Base-by-base conservation (phyloP, 106 monocot genomes). In the Alisma plantagoaquatica region DNA sequence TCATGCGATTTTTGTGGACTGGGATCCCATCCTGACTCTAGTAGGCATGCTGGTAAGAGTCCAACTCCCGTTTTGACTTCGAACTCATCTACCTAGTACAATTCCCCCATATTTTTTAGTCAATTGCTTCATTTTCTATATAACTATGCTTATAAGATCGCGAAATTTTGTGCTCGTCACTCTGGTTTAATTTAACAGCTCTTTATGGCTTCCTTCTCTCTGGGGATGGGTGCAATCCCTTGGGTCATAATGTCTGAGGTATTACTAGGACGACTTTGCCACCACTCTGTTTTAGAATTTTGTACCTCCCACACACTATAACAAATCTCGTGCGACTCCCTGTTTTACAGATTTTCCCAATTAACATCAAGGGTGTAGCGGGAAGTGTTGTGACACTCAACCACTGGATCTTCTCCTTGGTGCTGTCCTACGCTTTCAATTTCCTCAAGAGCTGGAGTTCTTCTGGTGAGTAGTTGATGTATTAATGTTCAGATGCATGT, bases 171-270 rank as follows among this genome's bases (percentile, higher is more conserved):
- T 38, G 14, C 14, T n/a, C n/a, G n/a, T 7, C 14, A 38, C 14
- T 38, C 9, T 38, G 14, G 6, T 38, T 7, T 7, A 38, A 7
- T 38, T 14, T 38, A 38, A 47, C 42, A 87, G 82, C 60, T 78
- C 1, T 87, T 60, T 50, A 43, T 51, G 1, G 82, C 69, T 2
- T 60, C 77, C 38, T 87, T 66, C 53, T 82, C 87, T 28, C 49
- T 87, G 10, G 87, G 87, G 26, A 82, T 87, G 75, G 87, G 87
- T 52, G 75, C 63, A 29, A 54, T 87, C 57, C 87, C 87, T 21
- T 87, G 87, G 87, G 78, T 87, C 41, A 79, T 87, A 26, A 87
- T 87, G 87, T 87, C 87, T 27, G 87, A 87, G 82, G 82, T 82
- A 67, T 38, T n/a, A n/a, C n/a, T n/a, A n/a, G n/a, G 0, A 51